These are phyloP conservation scores for Lyophyllum shimeji DNA, from an alignment of 768 basidiomycete genomes.

Conservation along the genomic window DNA sequence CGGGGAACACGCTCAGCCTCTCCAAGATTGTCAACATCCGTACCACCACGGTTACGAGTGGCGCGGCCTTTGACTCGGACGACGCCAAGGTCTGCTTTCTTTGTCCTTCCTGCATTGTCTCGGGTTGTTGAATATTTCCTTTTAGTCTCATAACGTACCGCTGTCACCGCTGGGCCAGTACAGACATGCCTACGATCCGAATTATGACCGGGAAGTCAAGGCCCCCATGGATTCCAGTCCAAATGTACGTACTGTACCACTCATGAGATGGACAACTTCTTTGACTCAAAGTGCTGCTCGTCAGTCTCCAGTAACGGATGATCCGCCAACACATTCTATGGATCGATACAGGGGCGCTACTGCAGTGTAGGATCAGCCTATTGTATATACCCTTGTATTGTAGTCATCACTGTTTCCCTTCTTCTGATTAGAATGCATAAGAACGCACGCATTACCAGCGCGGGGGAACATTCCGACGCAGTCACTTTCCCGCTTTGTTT, in stretches of 20 bases:
- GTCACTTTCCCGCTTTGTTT: neutral
- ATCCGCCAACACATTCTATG: neutral
- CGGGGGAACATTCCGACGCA: neutral
- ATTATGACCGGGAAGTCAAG: constrained; percentile 1
- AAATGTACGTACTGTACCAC: neutral
- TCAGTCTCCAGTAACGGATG: neutral
- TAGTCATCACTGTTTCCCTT: neutral
- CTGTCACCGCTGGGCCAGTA: constrained; percentile 8
- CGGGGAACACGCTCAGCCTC: constrained; percentile 6
- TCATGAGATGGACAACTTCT: neutral
- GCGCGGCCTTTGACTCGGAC: constrained; percentile 1
- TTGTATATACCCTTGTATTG: neutral
- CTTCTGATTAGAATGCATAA: neutral
- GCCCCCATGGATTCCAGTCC: neutral
- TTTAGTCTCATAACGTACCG: neutral
- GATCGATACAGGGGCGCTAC: neutral
- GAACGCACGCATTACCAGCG: neutral
- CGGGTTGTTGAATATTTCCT: neutral
- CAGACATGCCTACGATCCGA: constrained; percentile 1
- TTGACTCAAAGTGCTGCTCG: neutral
- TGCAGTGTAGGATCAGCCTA: neutral
- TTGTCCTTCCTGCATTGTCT: neutral
- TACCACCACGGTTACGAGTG: constrained; percentile 9
- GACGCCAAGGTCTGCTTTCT: constrained; percentile 13
- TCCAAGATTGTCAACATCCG: constrained; percentile 17